phyloP scores from a whole-genome alignment of 495 filamentous ascomycete species.

The Penicillium paradoxum region DNA sequence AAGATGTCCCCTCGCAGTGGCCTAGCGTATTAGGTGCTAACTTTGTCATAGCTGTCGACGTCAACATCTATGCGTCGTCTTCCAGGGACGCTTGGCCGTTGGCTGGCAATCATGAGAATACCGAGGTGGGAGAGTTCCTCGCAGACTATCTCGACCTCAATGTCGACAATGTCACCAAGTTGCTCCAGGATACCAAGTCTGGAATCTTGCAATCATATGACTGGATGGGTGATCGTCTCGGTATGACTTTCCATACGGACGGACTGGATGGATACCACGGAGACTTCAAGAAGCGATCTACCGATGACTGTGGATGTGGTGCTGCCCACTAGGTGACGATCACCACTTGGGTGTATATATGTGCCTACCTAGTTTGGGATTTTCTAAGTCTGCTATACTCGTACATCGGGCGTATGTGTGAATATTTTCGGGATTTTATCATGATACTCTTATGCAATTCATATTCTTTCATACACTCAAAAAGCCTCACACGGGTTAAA shows the following conservation, averaged over 20 bases:
- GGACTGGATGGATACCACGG: constrained; percentile 47
- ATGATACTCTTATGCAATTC: not conserved
- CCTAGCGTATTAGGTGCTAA: constrained; percentile 14
- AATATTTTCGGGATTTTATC: not conserved
- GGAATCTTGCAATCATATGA: constrained; percentile 14
- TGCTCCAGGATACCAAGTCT: constrained; percentile 55
- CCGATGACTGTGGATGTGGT: constrained; percentile 40
- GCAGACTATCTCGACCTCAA: constrained; percentile 74
- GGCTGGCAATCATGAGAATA: constrained; percentile 90
- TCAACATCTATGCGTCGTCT: constrained; percentile 79
- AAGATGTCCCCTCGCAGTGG: not conserved
- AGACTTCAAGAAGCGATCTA: constrained; percentile 43
- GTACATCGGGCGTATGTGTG: not conserved
- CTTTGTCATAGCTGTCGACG: constrained; percentile 58
- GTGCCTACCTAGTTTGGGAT: not conserved
- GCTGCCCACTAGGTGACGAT: constrained; percentile 20
- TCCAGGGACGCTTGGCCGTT: constrained; percentile 46
- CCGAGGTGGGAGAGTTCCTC: constrained; percentile 79
- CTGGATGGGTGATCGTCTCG: constrained; percentile 45
- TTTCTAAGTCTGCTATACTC: not conserved
- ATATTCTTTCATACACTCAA: not conserved
- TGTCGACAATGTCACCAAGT: constrained; percentile 66
- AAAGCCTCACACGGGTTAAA: no score
- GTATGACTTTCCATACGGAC: constrained; percentile 30
- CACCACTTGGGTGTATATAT: not conserved